Base-by-base conservation (phyloP, 352 stramenopile genomes). In the Phytophthora ohioensis region DNA sequence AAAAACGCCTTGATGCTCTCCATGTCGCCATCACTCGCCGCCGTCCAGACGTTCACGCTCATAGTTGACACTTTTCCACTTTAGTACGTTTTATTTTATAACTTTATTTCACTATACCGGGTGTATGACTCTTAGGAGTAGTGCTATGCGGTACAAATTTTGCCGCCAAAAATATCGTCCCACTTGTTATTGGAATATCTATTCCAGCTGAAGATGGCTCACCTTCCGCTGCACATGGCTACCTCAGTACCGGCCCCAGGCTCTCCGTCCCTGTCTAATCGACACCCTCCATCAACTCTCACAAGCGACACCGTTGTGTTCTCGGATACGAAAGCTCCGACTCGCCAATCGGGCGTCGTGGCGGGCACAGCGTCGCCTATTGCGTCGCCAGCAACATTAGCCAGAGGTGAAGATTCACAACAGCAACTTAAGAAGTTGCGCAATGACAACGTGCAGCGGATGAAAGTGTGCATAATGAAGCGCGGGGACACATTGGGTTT, bases 271-370 rank as follows among this genome's bases (percentile, higher is more conserved):
- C 48, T 58, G 4, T 39, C 47, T 3, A 51, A 1, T 38, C 47
- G 39, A 13, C 53, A 15, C 21, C 5, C 57, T 12, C 17, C 57
- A 13, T 45, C 66, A 3, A 21, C 63, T 3, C 64, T 91, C 45
- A 71, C 81, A 32, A 84, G 81, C 57, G 83, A 91, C 63, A 87
- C 83, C 0, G 78, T 91, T 32, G 81, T 91, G 21, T 91, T 91
- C 68, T 81, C 82, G 51, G 70, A 83, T 58, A 76, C 83, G 15
- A 90, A 88, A 49, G 64, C 84, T 11, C 81, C 78, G 27, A 84
- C 77, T 54, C 71, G 71, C 57, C 81, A 66, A 31, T 83, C 63
- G 65, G 57, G 36, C n/a, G 39, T 73, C 17, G 61, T 69, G n/a
- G 64, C 68, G 11, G 57, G 57, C 1, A 55, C 66, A 4, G 62